Percentiles rank a stretch among this genome's conserved stretches.
phyloP scores from a whole-genome alignment of 352 stramenopile genomes.

The Elongisporangium undulatum region DNA sequence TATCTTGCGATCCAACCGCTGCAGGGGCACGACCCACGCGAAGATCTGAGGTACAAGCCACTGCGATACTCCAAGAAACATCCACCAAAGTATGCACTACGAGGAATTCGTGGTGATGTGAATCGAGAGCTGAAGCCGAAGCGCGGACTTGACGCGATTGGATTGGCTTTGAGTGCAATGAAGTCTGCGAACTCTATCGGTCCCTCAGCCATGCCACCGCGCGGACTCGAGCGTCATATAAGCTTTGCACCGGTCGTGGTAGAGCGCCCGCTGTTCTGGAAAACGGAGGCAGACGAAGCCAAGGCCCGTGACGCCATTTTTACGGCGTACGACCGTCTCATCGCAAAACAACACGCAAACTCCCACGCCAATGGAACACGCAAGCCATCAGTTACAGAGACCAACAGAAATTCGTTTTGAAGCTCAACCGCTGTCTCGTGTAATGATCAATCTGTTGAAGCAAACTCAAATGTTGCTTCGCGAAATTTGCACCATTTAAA shows the following conservation, averaged over 20 bases:
- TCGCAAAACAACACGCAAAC: background rate
- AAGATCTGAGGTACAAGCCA: conserved; percentile 27
- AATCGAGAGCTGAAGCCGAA: conserved; percentile 17
- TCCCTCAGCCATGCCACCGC: conserved; percentile 26
- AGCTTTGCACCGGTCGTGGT: background rate
- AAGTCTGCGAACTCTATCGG: conserved; percentile 20
- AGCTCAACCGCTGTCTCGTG: background rate
- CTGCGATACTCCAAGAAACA: conserved; percentile 19
- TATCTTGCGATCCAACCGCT: conserved; percentile 29
- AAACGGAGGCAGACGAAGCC: background rate
- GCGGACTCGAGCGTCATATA: conserved; percentile 23
- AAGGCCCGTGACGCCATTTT: background rate
- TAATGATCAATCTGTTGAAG: background rate
- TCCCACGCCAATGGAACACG: background rate
- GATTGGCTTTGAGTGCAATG: conserved; percentile 22
- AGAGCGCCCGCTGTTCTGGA: background rate
- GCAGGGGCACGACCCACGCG: conserved; percentile 14
- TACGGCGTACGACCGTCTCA: background rate
- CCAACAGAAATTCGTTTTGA: background rate
- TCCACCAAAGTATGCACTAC: conserved; percentile 25
- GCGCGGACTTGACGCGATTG: conserved; percentile 17
- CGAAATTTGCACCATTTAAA: no score
- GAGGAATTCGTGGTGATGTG: conserved; percentile 12
- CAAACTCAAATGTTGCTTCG: no score
- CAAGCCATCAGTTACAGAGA: background rate